Base-by-base conservation (phyloP, 441 rosid species). In the Bruguiera hainesii region DNA sequence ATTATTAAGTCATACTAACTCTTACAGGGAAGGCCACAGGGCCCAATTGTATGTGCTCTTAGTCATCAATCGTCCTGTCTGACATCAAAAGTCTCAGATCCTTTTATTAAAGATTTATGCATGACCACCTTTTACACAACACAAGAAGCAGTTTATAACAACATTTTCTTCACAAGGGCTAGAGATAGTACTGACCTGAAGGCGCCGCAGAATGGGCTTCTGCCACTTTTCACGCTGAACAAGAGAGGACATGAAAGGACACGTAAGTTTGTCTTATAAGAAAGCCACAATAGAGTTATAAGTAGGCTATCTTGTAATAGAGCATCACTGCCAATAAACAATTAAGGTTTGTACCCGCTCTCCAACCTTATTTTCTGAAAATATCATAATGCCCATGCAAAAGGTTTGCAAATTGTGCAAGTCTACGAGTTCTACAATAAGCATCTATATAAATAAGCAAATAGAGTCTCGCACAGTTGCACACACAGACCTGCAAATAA, bases 171-270 rank as follows among this genome's bases (percentile, higher is more conserved):
- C 19, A 60, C n/a, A 60, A 51, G 56, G 60, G 35, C 61, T 69
- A 77, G 80, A 57, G 37, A 75, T 20, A 61, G 58, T 48, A 73
- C 78, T 81, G 59, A 95, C 99, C 99, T 95, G 99, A 73, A 95
- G 79, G 26, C 97, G 95, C 64, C 98, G 93, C 75, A 95, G 75
- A 71, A 90, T 65, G 65, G 99, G 99, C 76, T 95, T 95, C 87
- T 92, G 97, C 99, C 97, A 90, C 75, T 86, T 79, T 79, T 86
- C 89, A 60, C 99, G 98, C 99, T 95, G 87, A 68, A 68, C 71
- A 67, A 77, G 68, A 66, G 39, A 66, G 30, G 33, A 64, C 67
- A 59, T 18, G 61, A 10, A 64, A 26, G 26, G 37, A 56, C 30
- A 29, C 20, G 60, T 66, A 69, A 66, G 67, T 33, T 60, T 33